Base-by-base conservation (phyloP, 805 yeast genomes). In the Lipomyces yamadae region DNA sequence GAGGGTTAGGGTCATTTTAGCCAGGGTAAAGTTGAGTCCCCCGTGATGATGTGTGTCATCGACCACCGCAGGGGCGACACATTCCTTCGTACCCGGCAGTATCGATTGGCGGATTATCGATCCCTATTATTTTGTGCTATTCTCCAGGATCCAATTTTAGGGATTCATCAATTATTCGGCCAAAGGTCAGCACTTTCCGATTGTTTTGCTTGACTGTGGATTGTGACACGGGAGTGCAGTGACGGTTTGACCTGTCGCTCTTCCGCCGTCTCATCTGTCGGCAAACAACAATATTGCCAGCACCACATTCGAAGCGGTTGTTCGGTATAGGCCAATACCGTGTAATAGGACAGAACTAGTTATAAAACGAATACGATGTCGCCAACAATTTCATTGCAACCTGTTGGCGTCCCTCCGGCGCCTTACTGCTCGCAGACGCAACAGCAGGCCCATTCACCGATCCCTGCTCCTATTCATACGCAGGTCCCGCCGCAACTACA, bases 401-500 rank as follows among this genome's bases (percentile, higher is more conserved):
- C 48, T 2, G 48, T 42, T 42, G 48, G 48, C 48, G 48, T 42
- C 8, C 18, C 48, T 11, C 24, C 48, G 48, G 10, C 18, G 1
- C n/a, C 8, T 5, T 42, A 15, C 48, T 18, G 48, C 24, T n/a
- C 48, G 48, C 48, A 42, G 7, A 2, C 7, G 18, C 48, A 15
- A 5, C 48, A 5, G 48, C 48, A 42, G 48, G 24, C 15, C 15
- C 24, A 7, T 4, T 60, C 65, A 54, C 68, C 68, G 30, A 48
- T 61, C 45, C 62, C 62, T 61, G 59, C 61, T 24, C 53, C 64
- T 52, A 30, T 42, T 50, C 39, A 42, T 24, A 24, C 62, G 60
- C 68, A 56, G 61, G 61, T 56, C 45, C 61, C 63, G 64, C 64
- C 45, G 52, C 58, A 30, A 45, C 64, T 60, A 35, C 65, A 58